Conservation (phyloP, 306 rosid genomes). For the Rubus idaeus region DNA sequence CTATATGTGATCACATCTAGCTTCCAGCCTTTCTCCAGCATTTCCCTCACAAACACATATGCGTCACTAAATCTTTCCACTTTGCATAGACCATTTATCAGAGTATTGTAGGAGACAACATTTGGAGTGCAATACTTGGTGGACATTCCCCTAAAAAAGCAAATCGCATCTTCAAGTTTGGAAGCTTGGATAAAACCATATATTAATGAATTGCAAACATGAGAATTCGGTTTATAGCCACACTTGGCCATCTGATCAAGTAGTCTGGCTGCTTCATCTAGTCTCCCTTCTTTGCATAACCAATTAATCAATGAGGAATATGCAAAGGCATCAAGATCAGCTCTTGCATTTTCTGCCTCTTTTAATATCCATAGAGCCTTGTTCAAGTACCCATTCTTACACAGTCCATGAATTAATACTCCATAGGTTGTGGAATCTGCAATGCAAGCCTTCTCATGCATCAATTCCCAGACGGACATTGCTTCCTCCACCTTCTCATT, state of each 20-base stretch:
- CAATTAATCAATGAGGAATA: constrained; percentile 68
- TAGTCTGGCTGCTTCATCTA: constrained; percentile 61
- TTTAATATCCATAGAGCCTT: constrained; percentile 63
- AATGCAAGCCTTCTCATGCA: constrained; percentile 37
- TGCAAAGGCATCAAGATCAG: constrained; percentile 57
- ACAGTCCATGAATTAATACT: constrained; percentile 68
- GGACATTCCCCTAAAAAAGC: constrained; percentile 57
- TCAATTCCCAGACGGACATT: constrained; percentile 48
- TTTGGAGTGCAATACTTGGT: constrained; percentile 58
- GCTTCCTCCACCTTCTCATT: constrained; percentile 49
- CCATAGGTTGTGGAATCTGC: constrained; percentile 67
- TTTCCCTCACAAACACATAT: constrained; percentile 59
- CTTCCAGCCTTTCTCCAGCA: constrained; percentile 68
- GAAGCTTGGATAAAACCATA: constrained; percentile 60
- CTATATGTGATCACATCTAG: constrained; percentile 80
- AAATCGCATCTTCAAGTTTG: constrained; percentile 60
- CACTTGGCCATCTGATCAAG: constrained; percentile 49
- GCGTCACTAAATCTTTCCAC: constrained; percentile 67
- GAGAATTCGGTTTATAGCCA: constrained; percentile 50
- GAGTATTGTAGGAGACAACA: constrained; percentile 73
- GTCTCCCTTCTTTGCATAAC: constrained; percentile 61
- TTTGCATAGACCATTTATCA: constrained; percentile 74
- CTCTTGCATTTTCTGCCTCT: constrained; percentile 49
- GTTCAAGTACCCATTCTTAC: constrained; percentile 64
- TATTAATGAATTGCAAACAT: constrained; percentile 72